Evolutionary conservation across 306 rosid genomes (phyloP), one percentile per base, ranked within the genome.

Genomic region (Cajanus cajan): DNA sequence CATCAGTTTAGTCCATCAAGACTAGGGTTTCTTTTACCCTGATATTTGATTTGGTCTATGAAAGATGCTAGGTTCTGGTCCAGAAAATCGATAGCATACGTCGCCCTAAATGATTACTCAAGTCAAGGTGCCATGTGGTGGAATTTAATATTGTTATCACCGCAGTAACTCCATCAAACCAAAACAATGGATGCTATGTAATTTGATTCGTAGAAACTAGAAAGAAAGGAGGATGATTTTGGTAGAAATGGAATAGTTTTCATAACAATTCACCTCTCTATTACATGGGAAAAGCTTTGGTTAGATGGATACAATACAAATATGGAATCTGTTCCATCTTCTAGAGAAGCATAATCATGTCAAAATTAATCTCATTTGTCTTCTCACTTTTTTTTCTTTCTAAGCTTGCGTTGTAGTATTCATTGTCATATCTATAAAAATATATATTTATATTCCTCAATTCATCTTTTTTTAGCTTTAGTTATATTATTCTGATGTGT

Each of bases 261-360:
- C 78, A 41, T 15, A 67, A 81, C 86, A 85, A 77, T 87, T 86
- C 50, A 11, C 59, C 85, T 65, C 10, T 73, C 12, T 71, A 19
- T 63, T 71, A 76, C 69, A 31, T 19, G 47, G 47, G 21, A 63
- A 79, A 69, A 71, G 59, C 66, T 70, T 37, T 39, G 28, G 73
- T 54, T 73, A 70, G 78, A 73, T 82, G 68, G 74, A 67, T 59
- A 63, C 66, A 59, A 83, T 54, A n/a, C 61, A 34, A 59, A 73
- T 24, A 28, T 80, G 77, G 98, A 92, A 93, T 89, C 80, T 90
- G 85, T 86, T 86, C 86, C 6, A 43, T 52, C 83, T 81, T 86
- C 77, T 71, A 81, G 89, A 66, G 76, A 87, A 88, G 91, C 89
- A 86, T 79, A 83, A 41, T 37, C 43, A 72, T 71, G 80, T 82